phyloP scores from a whole-genome alignment of 345 rosid species.

The Dipteronia sinensis region DNA sequence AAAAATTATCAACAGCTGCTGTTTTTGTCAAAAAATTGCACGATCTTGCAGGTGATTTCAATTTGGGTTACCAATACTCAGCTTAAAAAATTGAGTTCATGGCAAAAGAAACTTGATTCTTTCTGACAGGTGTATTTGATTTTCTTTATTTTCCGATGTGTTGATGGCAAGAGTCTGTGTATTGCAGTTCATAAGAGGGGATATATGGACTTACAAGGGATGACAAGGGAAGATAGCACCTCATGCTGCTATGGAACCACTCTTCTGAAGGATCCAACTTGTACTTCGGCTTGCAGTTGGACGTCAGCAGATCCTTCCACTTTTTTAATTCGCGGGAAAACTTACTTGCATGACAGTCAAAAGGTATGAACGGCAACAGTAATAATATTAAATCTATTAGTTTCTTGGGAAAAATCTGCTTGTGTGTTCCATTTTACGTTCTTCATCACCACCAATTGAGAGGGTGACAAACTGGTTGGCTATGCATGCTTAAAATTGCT shows the following conservation, averaged over 20 bases:
- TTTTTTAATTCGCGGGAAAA: conserved; percentile 84
- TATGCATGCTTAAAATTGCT: neutral
- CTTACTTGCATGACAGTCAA: conserved; percentile 71
- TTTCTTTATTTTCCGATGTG: conserved; percentile 1
- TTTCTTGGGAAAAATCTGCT: neutral
- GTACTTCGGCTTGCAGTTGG: conserved; percentile 74
- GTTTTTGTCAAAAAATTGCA: conserved; percentile 84
- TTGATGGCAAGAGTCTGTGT: conserved; percentile 21
- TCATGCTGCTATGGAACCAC: conserved; percentile 77
- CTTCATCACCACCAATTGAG: neutral
- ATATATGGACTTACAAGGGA: conserved; percentile 82
- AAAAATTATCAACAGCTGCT: conserved; percentile 70
- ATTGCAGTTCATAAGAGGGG: conserved; percentile 86
- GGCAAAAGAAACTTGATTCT: conserved; percentile 6
- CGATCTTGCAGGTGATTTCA: conserved; percentile 78
- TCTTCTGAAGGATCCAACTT: conserved; percentile 73
- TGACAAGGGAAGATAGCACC: conserved; percentile 53
- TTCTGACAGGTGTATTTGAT: neutral
- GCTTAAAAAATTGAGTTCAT: neutral
- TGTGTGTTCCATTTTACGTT: neutral
- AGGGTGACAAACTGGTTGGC: neutral
- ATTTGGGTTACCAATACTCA: conserved; percentile 19
- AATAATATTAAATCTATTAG: conserved; percentile 13
- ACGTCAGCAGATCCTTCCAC: conserved; percentile 75
- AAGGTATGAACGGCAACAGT: conserved; percentile 52